Percentiles rank a stretch among this genome's conserved stretches.
Evolutionary conservation across 495 filamentous ascomycete genomes (phyloP).

Genomic region (Astrothelium macrocarpum): DNA sequence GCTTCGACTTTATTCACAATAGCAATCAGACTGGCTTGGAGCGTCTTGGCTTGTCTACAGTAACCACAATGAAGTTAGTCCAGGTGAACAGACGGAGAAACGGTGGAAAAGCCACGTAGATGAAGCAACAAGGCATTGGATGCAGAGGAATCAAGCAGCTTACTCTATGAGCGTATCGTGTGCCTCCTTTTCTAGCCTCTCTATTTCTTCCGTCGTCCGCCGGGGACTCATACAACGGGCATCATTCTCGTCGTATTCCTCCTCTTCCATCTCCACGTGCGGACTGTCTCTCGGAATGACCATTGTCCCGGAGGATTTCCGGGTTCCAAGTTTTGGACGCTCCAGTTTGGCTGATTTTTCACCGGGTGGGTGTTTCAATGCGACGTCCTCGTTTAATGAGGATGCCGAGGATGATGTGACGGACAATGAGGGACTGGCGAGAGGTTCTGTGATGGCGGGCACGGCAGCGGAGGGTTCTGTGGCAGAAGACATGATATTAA

Average conservation of each 20-base stretch:
- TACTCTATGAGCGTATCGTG: slow-evolving; percentile 53
- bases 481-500: neutral
- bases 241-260: slow-evolving; percentile 69
- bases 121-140: neutral
- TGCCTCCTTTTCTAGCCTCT: slow-evolving; percentile 73
- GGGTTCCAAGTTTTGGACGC: slow-evolving; percentile 16
- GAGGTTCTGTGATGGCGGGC: neutral
- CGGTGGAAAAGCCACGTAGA: neutral
- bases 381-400: neutral
- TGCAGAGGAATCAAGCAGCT: slow-evolving; percentile 23
- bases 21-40: slow-evolving; percentile 79
- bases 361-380: neutral
- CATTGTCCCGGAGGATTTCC: slow-evolving; percentile 53
- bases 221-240: slow-evolving; percentile 91
- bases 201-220: slow-evolving; percentile 78
- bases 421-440: neutral
- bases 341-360: slow-evolving; percentile 11
- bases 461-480: neutral
- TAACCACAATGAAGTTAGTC: slow-evolving; percentile 5
- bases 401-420: neutral
- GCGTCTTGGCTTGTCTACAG: slow-evolving; percentile 70
- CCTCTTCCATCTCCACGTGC: slow-evolving; percentile 16
- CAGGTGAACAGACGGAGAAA: neutral
- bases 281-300: slow-evolving; percentile 27
- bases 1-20: slow-evolving; percentile 87